Conservation (phyloP, 2,329 filamentous ascomycete genomes). For the Microcyclospora pomicola region DNA sequence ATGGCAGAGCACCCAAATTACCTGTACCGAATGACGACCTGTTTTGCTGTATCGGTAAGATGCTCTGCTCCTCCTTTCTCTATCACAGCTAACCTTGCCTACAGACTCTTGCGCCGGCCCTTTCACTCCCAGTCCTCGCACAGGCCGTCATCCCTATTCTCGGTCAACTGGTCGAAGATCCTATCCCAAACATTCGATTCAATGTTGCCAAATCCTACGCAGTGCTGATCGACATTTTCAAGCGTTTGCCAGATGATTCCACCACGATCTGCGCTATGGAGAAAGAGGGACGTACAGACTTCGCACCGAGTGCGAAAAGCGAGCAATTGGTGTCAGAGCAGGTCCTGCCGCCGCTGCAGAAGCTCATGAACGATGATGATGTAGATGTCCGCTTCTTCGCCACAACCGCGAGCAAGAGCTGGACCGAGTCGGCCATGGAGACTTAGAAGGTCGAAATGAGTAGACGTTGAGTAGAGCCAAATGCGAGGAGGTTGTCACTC, state of each 20-base stretch:
- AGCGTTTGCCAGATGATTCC: conserved; percentile 66
- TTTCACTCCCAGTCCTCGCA: conserved; percentile 85
- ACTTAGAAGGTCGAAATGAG: too few relatives aligned
- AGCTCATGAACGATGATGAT: conserved; percentile 92
- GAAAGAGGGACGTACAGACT: conserved; percentile 51
- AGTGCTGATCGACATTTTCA: conserved; percentile 78
- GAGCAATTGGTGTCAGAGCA: conserved; percentile 32
- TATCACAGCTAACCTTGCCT: conserved; percentile 5
- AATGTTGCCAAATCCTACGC: conserved; percentile 98
- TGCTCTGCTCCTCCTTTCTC: conserved; percentile 12
- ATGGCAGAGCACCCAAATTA: conserved; percentile 99
- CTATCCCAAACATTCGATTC: conserved; percentile 98
- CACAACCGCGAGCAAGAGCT: conserved; percentile 61
- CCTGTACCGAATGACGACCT: conserved; percentile 99
- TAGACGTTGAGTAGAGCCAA: too few relatives aligned
- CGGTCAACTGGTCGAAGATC: conserved; percentile 81
- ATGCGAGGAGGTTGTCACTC: too few relatives aligned
- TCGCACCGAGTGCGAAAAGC: conserved; percentile 30
- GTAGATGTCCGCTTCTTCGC: conserved; percentile 98
- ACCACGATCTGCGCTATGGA: conserved; percentile 67
- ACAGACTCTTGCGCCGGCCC: conserved; percentile 83
- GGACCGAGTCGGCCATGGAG: conserved; percentile 16
- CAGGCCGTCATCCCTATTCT: conserved; percentile 91
- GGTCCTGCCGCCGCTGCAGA: conserved; percentile 80
- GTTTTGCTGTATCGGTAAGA: conserved; percentile 91